Conservation (phyloP, 805 yeast genomes). For the Monosporozyma siamensis region DNA sequence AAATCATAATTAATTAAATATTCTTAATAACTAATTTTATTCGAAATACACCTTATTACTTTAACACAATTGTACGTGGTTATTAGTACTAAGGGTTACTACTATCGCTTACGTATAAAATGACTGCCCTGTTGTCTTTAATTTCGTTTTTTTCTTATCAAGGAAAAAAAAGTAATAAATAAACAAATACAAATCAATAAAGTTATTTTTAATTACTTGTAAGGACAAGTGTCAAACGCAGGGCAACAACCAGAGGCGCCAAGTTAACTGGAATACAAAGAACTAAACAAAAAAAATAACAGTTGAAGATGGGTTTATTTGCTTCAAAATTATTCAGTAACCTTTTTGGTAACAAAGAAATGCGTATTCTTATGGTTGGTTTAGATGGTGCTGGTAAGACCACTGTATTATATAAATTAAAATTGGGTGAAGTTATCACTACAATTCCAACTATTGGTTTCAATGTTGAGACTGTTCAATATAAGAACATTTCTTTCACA, state of each 20-base stretch:
- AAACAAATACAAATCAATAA: slow-evolving; percentile 1
- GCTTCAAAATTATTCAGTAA: slow-evolving; percentile 89
- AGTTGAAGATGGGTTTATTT: slow-evolving; percentile 74
- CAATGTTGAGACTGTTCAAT: slow-evolving; percentile 95
- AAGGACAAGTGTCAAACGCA: neutral
- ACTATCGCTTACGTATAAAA: neutral
- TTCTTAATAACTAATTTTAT: too few species aligned
- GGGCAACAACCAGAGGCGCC: too few species aligned
- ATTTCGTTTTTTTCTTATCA: neutral
- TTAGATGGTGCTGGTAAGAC: slow-evolving; percentile 98
- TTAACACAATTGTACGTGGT: too few species aligned
- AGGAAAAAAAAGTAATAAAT: slow-evolving; percentile 1
- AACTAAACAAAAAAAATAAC: neutral
- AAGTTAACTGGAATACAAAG: neutral
- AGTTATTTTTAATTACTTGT: neutral
- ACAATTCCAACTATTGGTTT: slow-evolving; percentile 96
- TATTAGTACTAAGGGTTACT: too few species aligned
- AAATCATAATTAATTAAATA: too few species aligned
- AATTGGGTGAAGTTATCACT: slow-evolving; percentile 91
- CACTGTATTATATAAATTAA: slow-evolving; percentile 88
- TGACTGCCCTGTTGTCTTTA: neutral
- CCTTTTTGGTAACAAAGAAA: slow-evolving; percentile 95
- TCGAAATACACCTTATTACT: too few species aligned
- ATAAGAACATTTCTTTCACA: slow-evolving; percentile 91
- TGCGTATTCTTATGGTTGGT: slow-evolving; percentile 98